Evolutionary conservation across 2,329 filamentous ascomycete species (phyloP).

Genomic region (Fusarium phyllophilum): DNA sequence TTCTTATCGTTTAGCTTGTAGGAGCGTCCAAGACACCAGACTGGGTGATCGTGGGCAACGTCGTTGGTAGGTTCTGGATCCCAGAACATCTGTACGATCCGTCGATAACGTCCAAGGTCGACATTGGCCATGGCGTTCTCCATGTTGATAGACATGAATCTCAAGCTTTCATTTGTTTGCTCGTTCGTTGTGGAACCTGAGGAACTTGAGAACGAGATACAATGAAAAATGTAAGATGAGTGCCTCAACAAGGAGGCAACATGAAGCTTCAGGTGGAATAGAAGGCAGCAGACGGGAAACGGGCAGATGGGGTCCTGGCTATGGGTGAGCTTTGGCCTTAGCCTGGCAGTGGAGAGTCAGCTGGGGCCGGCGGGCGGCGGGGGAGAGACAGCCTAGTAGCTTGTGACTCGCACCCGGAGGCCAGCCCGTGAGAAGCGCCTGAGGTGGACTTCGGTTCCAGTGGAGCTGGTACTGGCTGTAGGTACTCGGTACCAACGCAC

Average conservation of each 20-base stretch:
- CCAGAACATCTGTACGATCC: slow-evolving; percentile 91
- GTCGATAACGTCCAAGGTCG: slow-evolving; percentile 80
- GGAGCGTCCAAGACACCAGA: slow-evolving; percentile 80
- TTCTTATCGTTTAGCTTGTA: slow-evolving; percentile 55
- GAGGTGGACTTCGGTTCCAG: slow-evolving; percentile 6
- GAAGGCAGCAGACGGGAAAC: slow-evolving; percentile 14
- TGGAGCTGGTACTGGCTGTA: slow-evolving; percentile 11
- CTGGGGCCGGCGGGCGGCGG: slow-evolving; percentile 33
- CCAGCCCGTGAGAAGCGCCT: slow-evolving; percentile 7
- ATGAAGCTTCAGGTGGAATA: slow-evolving; percentile 13
- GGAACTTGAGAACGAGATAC: neutral
- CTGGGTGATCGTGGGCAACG: slow-evolving; percentile 70
- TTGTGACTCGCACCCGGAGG: slow-evolving; percentile 31
- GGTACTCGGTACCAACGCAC: slow-evolving; percentile 1
- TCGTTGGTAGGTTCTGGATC: slow-evolving; percentile 90
- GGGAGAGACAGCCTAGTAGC: slow-evolving; percentile 7
- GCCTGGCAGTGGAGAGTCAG: slow-evolving; percentile 27
- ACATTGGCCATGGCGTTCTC: slow-evolving; percentile 62
- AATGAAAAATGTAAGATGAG: neutral
- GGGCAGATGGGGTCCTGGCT: slow-evolving; percentile 19
- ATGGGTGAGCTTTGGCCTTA: neutral
- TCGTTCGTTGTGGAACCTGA: neutral
- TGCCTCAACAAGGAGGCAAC: slow-evolving; percentile 11
- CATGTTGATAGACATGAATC: slow-evolving; percentile 38
- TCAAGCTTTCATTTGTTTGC: slow-evolving; percentile 26